A percentile compares a stretch with the other conserved stretches of the same genome.
Conservation (phyloP, 768 basidiomycete species). For the Rhodotorula taiwanensis region DNA sequence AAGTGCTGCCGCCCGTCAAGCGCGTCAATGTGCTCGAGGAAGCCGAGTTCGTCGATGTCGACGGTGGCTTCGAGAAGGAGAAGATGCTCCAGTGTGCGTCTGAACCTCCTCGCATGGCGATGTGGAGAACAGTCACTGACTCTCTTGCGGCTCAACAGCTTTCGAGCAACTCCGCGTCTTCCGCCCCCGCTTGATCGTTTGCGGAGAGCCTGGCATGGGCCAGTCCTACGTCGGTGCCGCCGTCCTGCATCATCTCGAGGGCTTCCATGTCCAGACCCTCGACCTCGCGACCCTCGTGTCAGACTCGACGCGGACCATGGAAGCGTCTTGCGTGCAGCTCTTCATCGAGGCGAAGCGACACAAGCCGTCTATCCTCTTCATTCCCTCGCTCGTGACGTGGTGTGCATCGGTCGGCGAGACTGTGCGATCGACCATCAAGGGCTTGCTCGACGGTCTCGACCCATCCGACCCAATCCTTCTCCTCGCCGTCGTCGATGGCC, state of each 20-base stretch:
- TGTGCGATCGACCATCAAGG: slow-evolving; percentile 71
- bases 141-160: slow-evolving; percentile 49
- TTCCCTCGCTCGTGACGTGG: slow-evolving; percentile 82
- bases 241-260: slow-evolving; percentile 85
- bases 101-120: too few species aligned
- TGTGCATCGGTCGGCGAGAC: slow-evolving; percentile 76
- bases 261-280: slow-evolving; percentile 87
- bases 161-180: slow-evolving; percentile 88
- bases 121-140: too few species aligned
- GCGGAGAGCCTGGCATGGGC: slow-evolving; percentile 80
- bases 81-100: slow-evolving; percentile 59
- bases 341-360: slow-evolving; percentile 96
- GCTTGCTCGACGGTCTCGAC: slow-evolving; percentile 82
- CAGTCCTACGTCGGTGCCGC: slow-evolving; percentile 85
- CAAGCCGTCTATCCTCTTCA: slow-evolving; percentile 90
- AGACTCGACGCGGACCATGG: slow-evolving; percentile 66
- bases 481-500: slow-evolving; percentile 78
- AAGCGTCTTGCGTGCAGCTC: slow-evolving; percentile 87
- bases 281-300: slow-evolving; percentile 82
- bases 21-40: slow-evolving; percentile 81
- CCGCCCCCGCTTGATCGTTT: slow-evolving; percentile 75
- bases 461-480: slow-evolving; percentile 91
- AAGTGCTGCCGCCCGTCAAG: slow-evolving; percentile 72
- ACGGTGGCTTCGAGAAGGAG: slow-evolving; percentile 81
- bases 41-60: slow-evolving; percentile 75